phyloP scores from a whole-genome alignment of 257 asterid species.

The Gentiana macrophylla region DNA sequence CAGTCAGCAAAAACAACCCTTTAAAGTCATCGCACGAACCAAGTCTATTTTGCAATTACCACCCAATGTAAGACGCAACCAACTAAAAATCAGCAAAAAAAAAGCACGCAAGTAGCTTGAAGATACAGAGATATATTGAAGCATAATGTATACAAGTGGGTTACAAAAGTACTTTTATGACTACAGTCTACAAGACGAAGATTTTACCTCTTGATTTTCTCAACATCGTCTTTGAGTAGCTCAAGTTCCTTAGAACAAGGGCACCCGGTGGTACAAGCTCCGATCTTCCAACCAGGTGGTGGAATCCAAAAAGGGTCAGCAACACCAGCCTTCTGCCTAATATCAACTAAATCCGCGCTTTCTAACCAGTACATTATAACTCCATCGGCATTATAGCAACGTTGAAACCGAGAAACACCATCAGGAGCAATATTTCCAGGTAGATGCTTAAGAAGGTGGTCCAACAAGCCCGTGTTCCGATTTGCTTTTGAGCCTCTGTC shows the following conservation, averaged over 20 bases:
- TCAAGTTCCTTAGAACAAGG: constrained; percentile 18
- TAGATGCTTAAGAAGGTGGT: constrained; percentile 23
- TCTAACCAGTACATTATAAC: constrained; percentile 22
- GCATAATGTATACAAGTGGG: too few species aligned
- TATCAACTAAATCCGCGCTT: constrained; percentile 16
- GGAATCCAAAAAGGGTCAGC: constrained; percentile 21
- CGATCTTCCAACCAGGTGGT: constrained; percentile 19
- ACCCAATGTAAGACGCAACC: too few species aligned
- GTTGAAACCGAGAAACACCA: constrained; percentile 18
- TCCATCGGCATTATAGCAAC: constrained; percentile 19
- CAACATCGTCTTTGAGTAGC: constrained; percentile 16
- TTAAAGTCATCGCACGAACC: too few species aligned
- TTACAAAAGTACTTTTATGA: too few species aligned
- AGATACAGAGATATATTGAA: too few species aligned
- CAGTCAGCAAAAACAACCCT: too few species aligned
- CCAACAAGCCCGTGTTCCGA: constrained; percentile 18
- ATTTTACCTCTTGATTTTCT: constrained; percentile 14
- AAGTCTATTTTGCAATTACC: too few species aligned
- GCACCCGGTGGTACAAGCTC: constrained; percentile 16
- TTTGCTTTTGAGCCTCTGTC: constrained; percentile 20
- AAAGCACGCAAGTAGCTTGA: too few species aligned
- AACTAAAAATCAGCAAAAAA: too few species aligned
- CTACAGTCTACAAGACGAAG: too few species aligned
- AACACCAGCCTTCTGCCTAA: constrained; percentile 22
- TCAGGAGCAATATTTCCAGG: constrained; percentile 20